phyloP scores from a whole-genome alignment of 192 early-diverging fungal species.

The Tieghemiomyces parasiticus region DNA sequence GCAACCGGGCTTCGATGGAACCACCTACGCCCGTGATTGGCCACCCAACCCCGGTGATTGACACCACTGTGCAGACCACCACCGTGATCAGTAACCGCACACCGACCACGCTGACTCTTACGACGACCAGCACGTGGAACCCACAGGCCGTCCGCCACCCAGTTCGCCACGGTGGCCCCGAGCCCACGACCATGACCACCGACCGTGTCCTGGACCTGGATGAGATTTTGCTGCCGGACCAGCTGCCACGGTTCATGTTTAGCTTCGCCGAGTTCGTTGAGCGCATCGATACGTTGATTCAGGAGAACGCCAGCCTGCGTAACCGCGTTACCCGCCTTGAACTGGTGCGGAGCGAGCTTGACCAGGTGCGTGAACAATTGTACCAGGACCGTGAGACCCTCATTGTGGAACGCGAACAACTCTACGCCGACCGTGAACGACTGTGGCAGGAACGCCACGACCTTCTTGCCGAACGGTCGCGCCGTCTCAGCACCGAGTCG shows the following conservation, averaged over 20 bases:
- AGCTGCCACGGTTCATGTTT: slow-evolving; percentile 9
- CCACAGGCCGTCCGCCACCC: not conserved
- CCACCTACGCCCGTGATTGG: not conserved
- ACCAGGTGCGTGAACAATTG: slow-evolving; percentile 2
- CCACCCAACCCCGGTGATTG: not conserved
- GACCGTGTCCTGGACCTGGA: not conserved
- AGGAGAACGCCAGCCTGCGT: not conserved
- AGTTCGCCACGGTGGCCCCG: not conserved
- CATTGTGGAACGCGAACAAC: slow-evolving; percentile 9
- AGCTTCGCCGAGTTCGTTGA: slow-evolving; percentile 11
- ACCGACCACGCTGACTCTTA: not conserved
- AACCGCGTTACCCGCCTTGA: not conserved
- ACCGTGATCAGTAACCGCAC: not conserved
- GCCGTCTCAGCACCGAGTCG: no score
- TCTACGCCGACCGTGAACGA: not conserved
- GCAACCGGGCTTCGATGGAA: not conserved
- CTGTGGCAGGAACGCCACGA: not conserved
- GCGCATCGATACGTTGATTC: slow-evolving; percentile 6
- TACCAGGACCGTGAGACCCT: slow-evolving; percentile 10
- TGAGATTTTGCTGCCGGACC: slow-evolving; percentile 1
- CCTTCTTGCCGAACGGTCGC: not conserved
- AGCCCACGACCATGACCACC: slow-evolving; percentile 2
- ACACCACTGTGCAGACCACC: not conserved
- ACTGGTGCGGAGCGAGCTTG: slow-evolving; percentile 6
- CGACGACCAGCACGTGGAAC: slow-evolving; percentile 7